Evolutionary conservation across 2,329 filamentous ascomycete species (phyloP), one percentile per base, ranked within the genome.

Genomic region (Venturia carpophila): DNA sequence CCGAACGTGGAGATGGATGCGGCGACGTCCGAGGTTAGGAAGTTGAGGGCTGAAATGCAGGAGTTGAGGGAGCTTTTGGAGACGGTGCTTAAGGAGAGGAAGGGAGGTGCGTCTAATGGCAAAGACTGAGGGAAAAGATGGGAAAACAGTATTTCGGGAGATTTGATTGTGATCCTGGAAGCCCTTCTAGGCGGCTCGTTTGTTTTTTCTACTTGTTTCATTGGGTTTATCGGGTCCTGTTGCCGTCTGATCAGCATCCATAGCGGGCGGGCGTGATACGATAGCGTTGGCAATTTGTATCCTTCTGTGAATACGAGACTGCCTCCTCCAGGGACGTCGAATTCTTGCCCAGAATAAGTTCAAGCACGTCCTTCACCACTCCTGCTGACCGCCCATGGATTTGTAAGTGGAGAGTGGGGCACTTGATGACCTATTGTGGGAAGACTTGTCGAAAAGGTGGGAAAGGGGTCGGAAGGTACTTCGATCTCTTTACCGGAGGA

Each of bases 1-100:
- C 89, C 92, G 0, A 91, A 97, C 74, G 84, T 97, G 5, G 88
- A 91, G 70, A 84, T 88, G 41, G 91, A 97, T 68, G 84, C 83
- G 13, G 86, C 88, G 1, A 85, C 91, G n/a, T 68, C 88, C 30
- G 91, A 96, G 69, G 70, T 81, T 24, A 73, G 74, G 68, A 75
- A 77, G 68, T 66, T 82, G 70, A 75, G 73, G 68, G 70, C 73
- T 55, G 78, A 81, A 67, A 73, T 82, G 19, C 70, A 71, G 42
- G 78, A 80, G 72, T 66, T 82, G 66, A 81, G 77, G 71, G 73
- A 74, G 30, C 37, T 67, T 47, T 43, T 67, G 42, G 24, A 45
- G 62, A 24, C 21, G 24, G 41, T 66, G 30, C 13, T 65, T 1
- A 64, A 64, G 42, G 63, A 64, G 52, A 65, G 49, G 41, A 58